A percentile compares a stretch with the other conserved stretches of the same genome.
phyloP scores from a whole-genome alignment of 2,329 filamentous ascomycete species.

The Parascedosporium putredinis region DNA sequence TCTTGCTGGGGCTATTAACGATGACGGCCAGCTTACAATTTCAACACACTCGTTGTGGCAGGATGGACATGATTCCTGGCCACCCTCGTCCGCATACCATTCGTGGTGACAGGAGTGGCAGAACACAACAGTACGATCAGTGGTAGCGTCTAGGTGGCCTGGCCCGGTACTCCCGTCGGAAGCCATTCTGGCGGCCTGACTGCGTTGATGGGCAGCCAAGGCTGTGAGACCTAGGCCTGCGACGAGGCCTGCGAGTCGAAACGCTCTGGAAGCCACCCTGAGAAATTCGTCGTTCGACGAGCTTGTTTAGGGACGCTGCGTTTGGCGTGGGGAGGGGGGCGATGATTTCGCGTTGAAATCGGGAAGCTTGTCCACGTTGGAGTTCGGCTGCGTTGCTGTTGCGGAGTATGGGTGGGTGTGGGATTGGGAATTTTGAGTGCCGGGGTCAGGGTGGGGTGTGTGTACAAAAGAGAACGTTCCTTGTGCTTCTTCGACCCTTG shows the following conservation, averaged over 20 bases:
- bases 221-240: constrained; percentile 49
- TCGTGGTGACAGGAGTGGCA: constrained; percentile 75
- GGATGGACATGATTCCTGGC: constrained; percentile 56
- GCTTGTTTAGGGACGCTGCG: background rate
- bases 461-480: background rate
- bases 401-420: background rate
- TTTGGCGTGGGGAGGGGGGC: background rate
- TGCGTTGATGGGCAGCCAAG: constrained; percentile 41
- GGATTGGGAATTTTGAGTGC: background rate
- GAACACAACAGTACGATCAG: constrained; percentile 62
- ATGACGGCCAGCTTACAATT: constrained; percentile 50
- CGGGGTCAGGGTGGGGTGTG: background rate
- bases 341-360: background rate
- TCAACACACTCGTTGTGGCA: constrained; percentile 75
- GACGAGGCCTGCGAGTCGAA: constrained; percentile 44
- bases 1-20: background rate
- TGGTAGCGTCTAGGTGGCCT: constrained; percentile 37
- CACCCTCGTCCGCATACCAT: constrained; percentile 66
- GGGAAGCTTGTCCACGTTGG: background rate
- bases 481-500: background rate
- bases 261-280: constrained; percentile 46
- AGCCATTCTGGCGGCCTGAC: constrained; percentile 30
- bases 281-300: constrained; percentile 9
- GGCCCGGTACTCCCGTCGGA: constrained; percentile 16
- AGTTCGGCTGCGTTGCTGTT: background rate